These are phyloP conservation scores for Trichoderma gamsii DNA, from an alignment of 495 filamentous ascomycete species.

Conservation along the genomic window DNA sequence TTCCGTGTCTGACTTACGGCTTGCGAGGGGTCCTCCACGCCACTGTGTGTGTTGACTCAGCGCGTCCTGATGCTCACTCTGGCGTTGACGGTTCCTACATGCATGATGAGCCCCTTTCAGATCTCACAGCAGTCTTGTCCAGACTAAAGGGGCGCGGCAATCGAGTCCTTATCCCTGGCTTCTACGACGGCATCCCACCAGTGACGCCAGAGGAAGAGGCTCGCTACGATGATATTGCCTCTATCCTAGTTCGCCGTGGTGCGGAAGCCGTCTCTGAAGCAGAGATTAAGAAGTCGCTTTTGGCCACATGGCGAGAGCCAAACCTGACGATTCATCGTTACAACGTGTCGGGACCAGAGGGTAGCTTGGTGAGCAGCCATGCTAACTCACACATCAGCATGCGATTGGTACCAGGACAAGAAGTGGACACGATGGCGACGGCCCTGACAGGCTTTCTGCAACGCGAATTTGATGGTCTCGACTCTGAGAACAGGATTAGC, in stretches of 20 bases:
- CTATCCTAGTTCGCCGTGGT: constrained; percentile 62
- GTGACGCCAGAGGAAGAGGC: constrained; percentile 69
- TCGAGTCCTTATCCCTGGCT: constrained; percentile 59
- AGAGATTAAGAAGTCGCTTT: constrained; percentile 67
- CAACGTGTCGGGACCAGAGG: constrained; percentile 80
- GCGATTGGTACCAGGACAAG: constrained; percentile 88
- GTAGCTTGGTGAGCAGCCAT: constrained; percentile 79
- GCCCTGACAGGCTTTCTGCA: constrained; percentile 60
- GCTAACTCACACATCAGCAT: constrained; percentile 83
- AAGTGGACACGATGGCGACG: constrained; percentile 64
- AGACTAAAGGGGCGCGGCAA: constrained; percentile 68
- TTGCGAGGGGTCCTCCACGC: constrained; percentile 92
- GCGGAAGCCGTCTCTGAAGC: constrained; percentile 61
- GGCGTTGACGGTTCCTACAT: constrained; percentile 89
- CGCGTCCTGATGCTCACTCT: constrained; percentile 84
- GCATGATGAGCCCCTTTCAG: constrained; percentile 84
- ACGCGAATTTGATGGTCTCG: constrained; percentile 64
- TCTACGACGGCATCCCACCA: constrained; percentile 76
- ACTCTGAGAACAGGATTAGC: constrained; percentile 71
- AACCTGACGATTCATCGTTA: constrained; percentile 90
- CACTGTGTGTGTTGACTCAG: constrained; percentile 76
- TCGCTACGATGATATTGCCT: constrained; percentile 77
- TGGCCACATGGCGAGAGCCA: constrained; percentile 93
- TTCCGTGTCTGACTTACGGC: constrained; percentile 92
- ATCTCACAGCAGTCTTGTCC: constrained; percentile 73